Evolutionary conservation across 176 grass and related monocot genomes (phyloP), one percentile per base, ranked within the genome.

Genomic region (Avena sativa): DNA sequence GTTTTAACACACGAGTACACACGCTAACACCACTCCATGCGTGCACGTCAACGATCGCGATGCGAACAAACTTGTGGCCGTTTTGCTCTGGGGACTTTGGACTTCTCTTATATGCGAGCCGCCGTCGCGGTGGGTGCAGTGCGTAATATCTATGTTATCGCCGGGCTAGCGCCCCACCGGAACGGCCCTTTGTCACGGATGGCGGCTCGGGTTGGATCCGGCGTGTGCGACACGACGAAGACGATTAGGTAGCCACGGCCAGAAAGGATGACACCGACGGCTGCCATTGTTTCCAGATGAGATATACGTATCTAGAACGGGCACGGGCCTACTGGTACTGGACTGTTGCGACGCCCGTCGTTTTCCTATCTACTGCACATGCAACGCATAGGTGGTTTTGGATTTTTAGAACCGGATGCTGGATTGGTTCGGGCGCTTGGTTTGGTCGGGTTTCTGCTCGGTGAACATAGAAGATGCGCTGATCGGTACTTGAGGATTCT

Each of bases 91-190:
- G 12, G 28, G 2, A 67, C 17, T 79, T 84, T 64, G 11, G 80
- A 64, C 28, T 40, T 70, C 28, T 13, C 11, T 21, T 38, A 16
- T 38, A 16, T 55, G 52, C 20, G 47, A 43, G 49, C 48, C 36
- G 26, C 58, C 36, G 16, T 47, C 68, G 25, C 3, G 30, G 80
- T 40, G 0, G 23, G 23, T 47, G 40, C 44, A 75, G 12, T 51
- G 47, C 47, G 30, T 17, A 59, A 40, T 61, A 82, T 61, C 25
- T 77, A 86, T 38, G 61, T 61, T 81, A 86, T 86, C 71, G 19
- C 34, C 4, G 15, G 15, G 51, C 36, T 16, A 81, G 34, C 14
- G 34, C 26, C 7, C 40, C 38, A 50, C 57, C 6, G 83, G 36
- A 38, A 10, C 21, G 67, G 44, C 55, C 8, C 85, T 19, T 68